Evolutionary conservation across 345 rosid species (phyloP).

Genomic region (Heritiera littoralis): DNA sequence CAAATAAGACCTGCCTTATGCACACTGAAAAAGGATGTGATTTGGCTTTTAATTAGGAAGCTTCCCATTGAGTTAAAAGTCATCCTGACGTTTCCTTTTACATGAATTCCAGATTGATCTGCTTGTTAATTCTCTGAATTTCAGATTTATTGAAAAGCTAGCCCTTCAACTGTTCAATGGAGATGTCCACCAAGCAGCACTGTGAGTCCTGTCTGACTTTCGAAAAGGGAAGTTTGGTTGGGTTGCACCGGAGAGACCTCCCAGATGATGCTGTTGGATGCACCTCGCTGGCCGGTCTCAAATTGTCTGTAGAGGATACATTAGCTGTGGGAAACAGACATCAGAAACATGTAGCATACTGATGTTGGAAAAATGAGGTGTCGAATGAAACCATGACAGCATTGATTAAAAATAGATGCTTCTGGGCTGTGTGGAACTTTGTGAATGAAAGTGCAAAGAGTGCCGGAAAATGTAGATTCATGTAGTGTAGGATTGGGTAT

Average conservation of each 20-base stretch:
- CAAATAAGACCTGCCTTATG: no score
- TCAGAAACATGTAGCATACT: not conserved
- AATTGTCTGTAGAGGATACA: not conserved
- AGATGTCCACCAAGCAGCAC: constrained; percentile 79
- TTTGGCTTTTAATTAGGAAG: no score
- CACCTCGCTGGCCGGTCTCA: not conserved
- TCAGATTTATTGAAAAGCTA: constrained; percentile 79
- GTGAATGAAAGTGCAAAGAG: not conserved
- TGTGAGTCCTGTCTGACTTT: constrained; percentile 74
- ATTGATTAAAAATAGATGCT: constrained; percentile 8
- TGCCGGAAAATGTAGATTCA: not conserved
- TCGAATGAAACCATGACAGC: not conserved
- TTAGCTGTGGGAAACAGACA: constrained; percentile 7
- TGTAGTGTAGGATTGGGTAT: not conserved
- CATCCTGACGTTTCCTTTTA: no score
- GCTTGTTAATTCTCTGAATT: constrained; percentile 21
- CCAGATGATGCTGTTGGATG: constrained; percentile 31
- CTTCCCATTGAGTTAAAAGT: no score
- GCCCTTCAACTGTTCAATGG: constrained; percentile 76
- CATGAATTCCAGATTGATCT: constrained; percentile 12
- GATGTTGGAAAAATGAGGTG: not conserved
- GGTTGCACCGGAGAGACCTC: constrained; percentile 81
- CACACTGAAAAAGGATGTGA: no score
- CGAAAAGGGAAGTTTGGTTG: constrained; percentile 91
- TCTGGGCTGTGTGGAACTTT: not conserved